phyloP scores from a whole-genome alignment of 1,284 basidiomycete genomes.

The Melampsora americana region DNA sequence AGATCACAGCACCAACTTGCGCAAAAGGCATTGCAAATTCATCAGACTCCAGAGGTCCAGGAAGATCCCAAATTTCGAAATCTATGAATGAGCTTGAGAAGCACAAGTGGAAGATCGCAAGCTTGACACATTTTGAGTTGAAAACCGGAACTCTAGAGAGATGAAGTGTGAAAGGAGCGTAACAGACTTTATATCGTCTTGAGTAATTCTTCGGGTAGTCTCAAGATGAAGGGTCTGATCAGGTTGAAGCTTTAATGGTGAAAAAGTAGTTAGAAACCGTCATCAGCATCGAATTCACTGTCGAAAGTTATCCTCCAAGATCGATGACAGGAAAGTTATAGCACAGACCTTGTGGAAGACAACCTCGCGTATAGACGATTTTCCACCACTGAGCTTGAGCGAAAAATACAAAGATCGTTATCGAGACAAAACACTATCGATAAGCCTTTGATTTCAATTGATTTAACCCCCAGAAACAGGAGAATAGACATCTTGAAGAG shows the following conservation, averaged over 20 bases:
- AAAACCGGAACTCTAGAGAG: conserved; percentile 35
- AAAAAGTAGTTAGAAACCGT: background rate
- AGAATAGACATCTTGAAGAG: conserved; percentile 23
- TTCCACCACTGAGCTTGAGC: conserved; percentile 68
- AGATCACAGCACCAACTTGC: conserved; percentile 63
- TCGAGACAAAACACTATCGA: too few species aligned
- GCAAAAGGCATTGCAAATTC: conserved; percentile 38
- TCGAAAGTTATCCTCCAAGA: background rate
- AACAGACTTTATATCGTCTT: conserved; percentile 75
- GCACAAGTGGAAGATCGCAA: conserved; percentile 4
- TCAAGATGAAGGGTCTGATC: conserved; percentile 91
- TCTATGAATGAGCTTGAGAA: conserved; percentile 75
- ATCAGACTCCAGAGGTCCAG: conserved; percentile 60
- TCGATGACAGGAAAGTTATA: background rate
- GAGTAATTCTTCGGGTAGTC: conserved; percentile 72
- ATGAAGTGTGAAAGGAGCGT: conserved; percentile 13
- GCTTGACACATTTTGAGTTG: conserved; percentile 27
- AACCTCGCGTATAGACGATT: conserved; percentile 85
- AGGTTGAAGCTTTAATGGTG: conserved; percentile 60
- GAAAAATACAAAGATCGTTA: background rate
- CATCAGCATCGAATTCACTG: background rate
- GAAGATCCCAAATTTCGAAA: conserved; percentile 92
- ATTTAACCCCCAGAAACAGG: too few species aligned
- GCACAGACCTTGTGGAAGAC: conserved; percentile 68
- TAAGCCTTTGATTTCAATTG: too few species aligned